Evolutionary conservation across 208 protist species (phyloP), one percentile per base, ranked within the genome.

Genomic region (Ichthyophonus hoferi): DNA sequence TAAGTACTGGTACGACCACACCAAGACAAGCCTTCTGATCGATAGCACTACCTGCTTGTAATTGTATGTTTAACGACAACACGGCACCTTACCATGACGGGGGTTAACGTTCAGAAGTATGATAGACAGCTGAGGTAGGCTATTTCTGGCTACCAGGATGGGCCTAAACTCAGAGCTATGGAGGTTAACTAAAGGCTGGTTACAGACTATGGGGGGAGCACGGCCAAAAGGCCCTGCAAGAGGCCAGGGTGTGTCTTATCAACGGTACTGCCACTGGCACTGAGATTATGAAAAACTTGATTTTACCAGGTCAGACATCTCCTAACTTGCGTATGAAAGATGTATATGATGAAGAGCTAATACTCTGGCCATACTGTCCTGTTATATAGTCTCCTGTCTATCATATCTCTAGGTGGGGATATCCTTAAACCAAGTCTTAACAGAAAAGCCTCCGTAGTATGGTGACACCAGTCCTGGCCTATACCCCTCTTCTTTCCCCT

Each of bases 261-360:
- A 98, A 97, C 78, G 96, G 92, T 34, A 97, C 94, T 39, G 95
- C 94, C 1, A 92, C 94, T 1, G 96, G 96, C n/a, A 94, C 94
- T 38, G 97, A 98, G 86, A 94, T 95, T 0, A 90, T 99, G 3
- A 99, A 99, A 91, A 99, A 98, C 87, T 88, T 99, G 1, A 93
- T 99, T 34, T 92, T 99, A 17, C 95, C 97, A 7, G 95, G 94
- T 94, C 34, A 24, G 24, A n/a, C 37, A 43, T 12, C 33, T 31
- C 79, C 7, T 37, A 24, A 31, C 43, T 67, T 67, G 43, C 24
- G 3, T 67, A 24, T 24, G 24, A 24, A 3, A 67, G 12, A 67
- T 67, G 12, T 3, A 31, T 67, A 67, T 24, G 24, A 24, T 67
- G 3, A 31, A 24, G 12, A 67, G 24, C 24, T 3, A 31, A 31